Percentiles rank a stretch among this genome's conserved stretches.
Evolutionary conservation across 768 basidiomycete species (phyloP).

Genomic region (Kwoniella heveanensis): DNA sequence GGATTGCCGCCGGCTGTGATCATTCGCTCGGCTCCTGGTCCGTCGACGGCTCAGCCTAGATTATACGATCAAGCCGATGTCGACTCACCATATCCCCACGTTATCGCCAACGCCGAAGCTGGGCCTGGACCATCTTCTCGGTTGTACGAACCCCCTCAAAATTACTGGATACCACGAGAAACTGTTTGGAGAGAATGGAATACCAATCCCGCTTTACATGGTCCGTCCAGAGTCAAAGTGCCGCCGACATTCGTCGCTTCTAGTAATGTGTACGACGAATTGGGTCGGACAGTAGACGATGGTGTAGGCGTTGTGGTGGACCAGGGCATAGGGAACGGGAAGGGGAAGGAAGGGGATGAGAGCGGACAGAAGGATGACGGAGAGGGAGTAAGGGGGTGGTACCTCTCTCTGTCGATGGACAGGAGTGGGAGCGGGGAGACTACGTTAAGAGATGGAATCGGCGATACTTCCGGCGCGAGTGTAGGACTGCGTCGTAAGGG

Average conservation of each 20-base stretch:
- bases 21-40: slow-evolving; percentile 29
- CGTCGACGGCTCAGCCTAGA: neutral
- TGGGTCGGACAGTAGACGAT: slow-evolving; percentile 34
- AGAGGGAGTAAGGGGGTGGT: slow-evolving; percentile 37
- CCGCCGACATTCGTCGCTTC: slow-evolving; percentile 39
- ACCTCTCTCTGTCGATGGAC: slow-evolving; percentile 22
- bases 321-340: slow-evolving; percentile 12
- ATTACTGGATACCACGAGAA: neutral
- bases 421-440: neutral
- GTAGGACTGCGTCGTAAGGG: too few species aligned
- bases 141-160: neutral
- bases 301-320: slow-evolving; percentile 37
- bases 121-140: neutral
- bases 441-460: neutral
- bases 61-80: neutral
- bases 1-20: slow-evolving; percentile 38
- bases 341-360: slow-evolving; percentile 14
- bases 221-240: slow-evolving; percentile 23
- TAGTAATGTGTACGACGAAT: slow-evolving; percentile 37
- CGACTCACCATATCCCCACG: neutral
- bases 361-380: slow-evolving; percentile 33
- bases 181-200: slow-evolving; percentile 45
- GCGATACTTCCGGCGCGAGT: neutral
- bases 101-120: neutral
- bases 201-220: slow-evolving; percentile 43